Evolutionary conservation across 108 stramenopile genomes (phyloP), one percentile per base, ranked within the genome.

Genomic region (Cyclostephanos tholiformis): DNA sequence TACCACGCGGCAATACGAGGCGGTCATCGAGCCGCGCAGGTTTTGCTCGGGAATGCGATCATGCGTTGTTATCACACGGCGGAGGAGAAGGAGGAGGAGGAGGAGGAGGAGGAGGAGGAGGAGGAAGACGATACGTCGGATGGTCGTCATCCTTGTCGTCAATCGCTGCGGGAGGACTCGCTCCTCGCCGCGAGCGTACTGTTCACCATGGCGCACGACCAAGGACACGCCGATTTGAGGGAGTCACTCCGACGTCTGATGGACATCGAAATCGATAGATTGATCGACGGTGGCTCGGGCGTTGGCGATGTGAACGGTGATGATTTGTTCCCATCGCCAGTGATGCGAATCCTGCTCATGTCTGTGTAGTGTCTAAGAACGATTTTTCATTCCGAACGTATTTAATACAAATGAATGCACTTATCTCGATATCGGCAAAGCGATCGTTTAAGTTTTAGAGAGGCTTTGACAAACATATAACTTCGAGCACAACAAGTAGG

Each of bases 11-110:
- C 73, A 17, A 80, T 87, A 9, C 26, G 80, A 0, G 82, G 83
- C 23, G 90, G 90, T 17, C 84, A 89, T 63, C 76, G 79, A 3
- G 13, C 80, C 13, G 88, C 90, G 1, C 90, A 91, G 67, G 50
- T 75, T 25, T 53, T 86, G 11, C 79, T 90, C 1, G 89, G 80
- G 2, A 84, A 88, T 35, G 84, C 88, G 51, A 29, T 87, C 29
- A 90, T 90, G 89, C 22, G 48, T 27, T 57, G 48, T 2, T 75
- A 69, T 46, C 48, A 69, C 26, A 51, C 73, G 26, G 32, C 17
- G 72, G 53, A 48, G 66, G 27, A 75, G 69, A 23, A 36, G 44
- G 0, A 43, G 36, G 62, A 52, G 9, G 8, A 12, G 30, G 72
- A 71, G 10, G 65, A 79, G 26, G 32, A 11, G 72, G 53, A 48